Base-by-base conservation (phyloP, 805 yeast genomes). In the Ogataea salicorniae region DNA sequence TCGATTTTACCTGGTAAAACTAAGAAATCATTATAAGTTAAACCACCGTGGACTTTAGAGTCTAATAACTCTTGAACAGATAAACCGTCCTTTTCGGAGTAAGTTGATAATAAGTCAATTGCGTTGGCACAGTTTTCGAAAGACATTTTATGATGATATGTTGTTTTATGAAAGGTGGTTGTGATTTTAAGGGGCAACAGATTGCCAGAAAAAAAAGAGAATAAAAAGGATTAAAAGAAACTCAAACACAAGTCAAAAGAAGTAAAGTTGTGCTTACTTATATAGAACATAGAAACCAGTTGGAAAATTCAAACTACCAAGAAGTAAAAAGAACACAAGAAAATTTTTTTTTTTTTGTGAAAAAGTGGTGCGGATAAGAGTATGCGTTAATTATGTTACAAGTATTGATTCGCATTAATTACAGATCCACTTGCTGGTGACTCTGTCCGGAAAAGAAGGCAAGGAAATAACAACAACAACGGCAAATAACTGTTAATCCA, bases 1-100 rank as follows among this genome's bases (percentile, higher is more conserved):
- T 81, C 77, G 64, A 92, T 87, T 75, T 89, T 88, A 55, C 98
- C 97, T 57, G 99, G 99, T 62, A 94, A 80, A 60, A 94, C 79
- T 70, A 94, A 79, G 70, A 94, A 89, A 74, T 94, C 99, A 67
- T 94, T 94, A 77, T 94, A 94, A 57, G 99, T 94, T 66, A 94
- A 81, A 49, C 99, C 99, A 69, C 99, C 99, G 73, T 94, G 85
- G 60, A 74, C 69, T 58, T 80, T 74, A 44, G 97, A 89, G 74
- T 94, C 96, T 86, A 94, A 87, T 70, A 94, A 80, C 57, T 86
- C 79, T 50, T 80, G 75, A 61, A 87, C 85, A 54, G 86, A 83
- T 57, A 94, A 78, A 55, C 99, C 99, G 68, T 94, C 99, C 66
- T 78, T 82, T 60, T 74, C 69, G 49, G 77, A 54, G 76, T 88